Conservation (phyloP, 805 yeast genomes). For the Ogataea polymorpha region DNA sequence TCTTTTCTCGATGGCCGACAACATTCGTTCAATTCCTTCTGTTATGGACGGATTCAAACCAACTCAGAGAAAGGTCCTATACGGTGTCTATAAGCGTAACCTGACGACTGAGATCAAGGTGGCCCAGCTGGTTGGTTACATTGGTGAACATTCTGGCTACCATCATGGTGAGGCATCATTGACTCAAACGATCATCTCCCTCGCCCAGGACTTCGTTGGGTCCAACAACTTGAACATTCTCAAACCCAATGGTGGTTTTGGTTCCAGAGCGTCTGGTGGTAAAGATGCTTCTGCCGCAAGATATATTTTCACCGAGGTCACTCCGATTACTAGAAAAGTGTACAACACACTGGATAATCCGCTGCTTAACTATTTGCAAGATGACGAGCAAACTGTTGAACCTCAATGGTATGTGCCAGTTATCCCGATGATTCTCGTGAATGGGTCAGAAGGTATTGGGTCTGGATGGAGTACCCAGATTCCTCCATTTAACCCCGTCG, state of each 20-base stretch:
- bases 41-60: slow-evolving; percentile 95
- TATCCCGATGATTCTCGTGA: slow-evolving; percentile 91
- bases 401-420: slow-evolving; percentile 95
- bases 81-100: slow-evolving; percentile 81
- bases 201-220: slow-evolving; percentile 95
- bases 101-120: slow-evolving; percentile 79
- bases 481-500: slow-evolving; percentile 86
- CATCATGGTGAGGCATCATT: slow-evolving; percentile 94
- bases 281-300: slow-evolving; percentile 98
- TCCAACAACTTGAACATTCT: slow-evolving; percentile 82
- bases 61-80: slow-evolving; percentile 91
- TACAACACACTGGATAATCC: slow-evolving; percentile 82
- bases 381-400: slow-evolving; percentile 90
- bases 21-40: slow-evolving; percentile 91
- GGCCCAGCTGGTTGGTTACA: slow-evolving; percentile 85
- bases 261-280: slow-evolving; percentile 96
- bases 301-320: slow-evolving; percentile 86
- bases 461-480: slow-evolving; percentile 97
- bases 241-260: slow-evolving; percentile 92
- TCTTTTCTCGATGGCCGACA: slow-evolving; percentile 94
- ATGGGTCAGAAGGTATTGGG: slow-evolving; percentile 97
- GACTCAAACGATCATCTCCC: slow-evolving; percentile 83
- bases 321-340: slow-evolving; percentile 67
- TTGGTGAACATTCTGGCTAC: slow-evolving; percentile 84
- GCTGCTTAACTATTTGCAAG: slow-evolving; percentile 74